A percentile compares a stretch with the other conserved stretches of the same genome.
Evolutionary conservation across 352 stramenopile genomes (phyloP).

Genomic region (Pythium aquatile): DNA sequence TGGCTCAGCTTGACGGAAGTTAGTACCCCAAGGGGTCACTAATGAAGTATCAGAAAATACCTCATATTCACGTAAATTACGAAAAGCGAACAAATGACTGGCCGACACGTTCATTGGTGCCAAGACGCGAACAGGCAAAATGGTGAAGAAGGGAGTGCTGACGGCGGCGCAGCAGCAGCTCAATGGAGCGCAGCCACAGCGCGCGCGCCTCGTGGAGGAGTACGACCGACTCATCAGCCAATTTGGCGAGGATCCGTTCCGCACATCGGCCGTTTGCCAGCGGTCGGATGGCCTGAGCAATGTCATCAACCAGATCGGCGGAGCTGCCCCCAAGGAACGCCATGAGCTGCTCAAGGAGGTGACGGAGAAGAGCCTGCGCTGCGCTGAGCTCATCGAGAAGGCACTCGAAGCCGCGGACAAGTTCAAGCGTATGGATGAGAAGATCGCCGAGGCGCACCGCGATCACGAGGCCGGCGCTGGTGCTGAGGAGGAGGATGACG

Average conservation of each 20-base stretch:
- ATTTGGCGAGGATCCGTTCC: slow-evolving; percentile 62
- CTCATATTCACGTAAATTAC: slow-evolving; percentile 16
- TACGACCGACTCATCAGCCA: slow-evolving; percentile 65
- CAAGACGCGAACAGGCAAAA: slow-evolving; percentile 13
- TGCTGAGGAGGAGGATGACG: slow-evolving; percentile 32
- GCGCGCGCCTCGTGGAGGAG: slow-evolving; percentile 19
- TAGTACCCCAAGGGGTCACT: slow-evolving; percentile 5
- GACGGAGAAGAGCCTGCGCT: slow-evolving; percentile 61
- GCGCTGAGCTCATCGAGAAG: slow-evolving; percentile 76
- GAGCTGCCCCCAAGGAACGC: slow-evolving; percentile 29
- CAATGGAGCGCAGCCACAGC: slow-evolving; percentile 5
- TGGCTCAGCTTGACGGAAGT: background rate
- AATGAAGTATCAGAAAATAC: background rate
- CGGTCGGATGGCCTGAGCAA: slow-evolving; percentile 39
- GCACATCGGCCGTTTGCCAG: slow-evolving; percentile 28
- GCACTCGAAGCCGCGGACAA: slow-evolving; percentile 47
- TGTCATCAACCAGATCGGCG: slow-evolving; percentile 28
- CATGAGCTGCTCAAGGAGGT: slow-evolving; percentile 40
- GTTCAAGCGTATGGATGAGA: slow-evolving; percentile 50
- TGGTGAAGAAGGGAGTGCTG: slow-evolving; percentile 14
- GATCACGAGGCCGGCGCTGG: slow-evolving; percentile 16
- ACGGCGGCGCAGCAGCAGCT: slow-evolving; percentile 1
- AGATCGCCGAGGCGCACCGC: slow-evolving; percentile 33
- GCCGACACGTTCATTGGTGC: slow-evolving; percentile 18
- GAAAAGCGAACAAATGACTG: slow-evolving; percentile 17